Conservation (phyloP, 768 basidiomycete genomes). For the Lanmaoa rubissima region DNA sequence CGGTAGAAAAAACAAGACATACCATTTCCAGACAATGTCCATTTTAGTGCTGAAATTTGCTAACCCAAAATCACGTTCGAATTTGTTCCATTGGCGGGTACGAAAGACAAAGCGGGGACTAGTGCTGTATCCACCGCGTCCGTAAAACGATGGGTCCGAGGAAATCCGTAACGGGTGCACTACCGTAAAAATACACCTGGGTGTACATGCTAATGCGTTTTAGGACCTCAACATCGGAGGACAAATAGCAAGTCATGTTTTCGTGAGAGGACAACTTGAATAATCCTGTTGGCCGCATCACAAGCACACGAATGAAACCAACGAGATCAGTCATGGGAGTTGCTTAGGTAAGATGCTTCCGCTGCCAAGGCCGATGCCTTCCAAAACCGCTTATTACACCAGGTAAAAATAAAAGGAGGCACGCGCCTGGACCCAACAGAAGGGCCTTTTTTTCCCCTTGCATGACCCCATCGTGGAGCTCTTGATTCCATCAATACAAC, state of each 20-base stretch:
- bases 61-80: not conserved
- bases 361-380: too few species aligned
- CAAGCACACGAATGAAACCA: too few species aligned
- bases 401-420: not conserved
- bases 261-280: conserved; percentile 2
- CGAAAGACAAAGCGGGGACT: not conserved
- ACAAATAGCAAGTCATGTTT: not conserved
- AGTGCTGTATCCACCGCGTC: not conserved
- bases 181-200: not conserved
- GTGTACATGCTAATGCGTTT: not conserved
- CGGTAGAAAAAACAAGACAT: conserved; percentile 11
- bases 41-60: conserved; percentile 4
- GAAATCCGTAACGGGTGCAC: not conserved
- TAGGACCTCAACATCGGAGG: not conserved
- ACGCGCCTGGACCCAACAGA: not conserved
- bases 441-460: too few species aligned
- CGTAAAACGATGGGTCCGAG: not conserved
- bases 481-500: not conserved
- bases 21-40: conserved; percentile 19
- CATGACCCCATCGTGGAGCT: not conserved
- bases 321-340: not conserved
- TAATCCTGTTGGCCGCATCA: too few species aligned
- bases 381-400: too few species aligned
- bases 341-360: conserved; percentile 15
- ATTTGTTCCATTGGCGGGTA: conserved; percentile 2